These are phyloP conservation scores for Aciculoconidium aculeatum DNA, from an alignment of 805 yeast species.

Conservation along the genomic window DNA sequence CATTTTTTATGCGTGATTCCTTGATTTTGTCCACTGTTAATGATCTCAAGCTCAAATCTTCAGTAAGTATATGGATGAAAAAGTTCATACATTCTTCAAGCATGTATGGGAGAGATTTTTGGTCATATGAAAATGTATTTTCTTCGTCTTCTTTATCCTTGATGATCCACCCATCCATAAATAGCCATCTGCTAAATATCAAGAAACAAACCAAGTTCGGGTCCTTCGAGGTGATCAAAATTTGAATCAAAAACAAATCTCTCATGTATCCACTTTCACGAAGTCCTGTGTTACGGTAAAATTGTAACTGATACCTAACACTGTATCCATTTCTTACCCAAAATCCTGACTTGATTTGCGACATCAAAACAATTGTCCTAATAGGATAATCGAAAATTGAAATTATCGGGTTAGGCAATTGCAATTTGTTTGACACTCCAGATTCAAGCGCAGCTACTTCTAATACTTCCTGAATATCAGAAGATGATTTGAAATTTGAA, in stretches of 20 bases:
- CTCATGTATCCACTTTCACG: conserved; percentile 79
- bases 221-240: conserved; percentile 44
- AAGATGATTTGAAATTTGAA: conserved; percentile 22
- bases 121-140: conserved; percentile 27
- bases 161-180: conserved; percentile 35
- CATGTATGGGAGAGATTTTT: conserved; percentile 50
- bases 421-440: conserved; percentile 5
- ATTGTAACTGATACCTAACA: conserved; percentile 69
- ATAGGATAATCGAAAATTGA: conserved; percentile 66
- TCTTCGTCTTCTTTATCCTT: conserved; percentile 31
- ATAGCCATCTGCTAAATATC: conserved; percentile 64
- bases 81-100: conserved; percentile 75
- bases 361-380: conserved; percentile 65
- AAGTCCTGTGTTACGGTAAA: conserved; percentile 71
- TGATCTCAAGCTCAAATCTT: conserved; percentile 54
- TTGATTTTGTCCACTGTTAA: conserved; percentile 42
- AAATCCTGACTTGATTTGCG: conserved; percentile 82
- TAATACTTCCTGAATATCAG: conserved; percentile 17
- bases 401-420: conserved; percentile 15
- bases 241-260: conserved; percentile 71
- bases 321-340: conserved; percentile 95
- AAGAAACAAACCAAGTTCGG: conserved; percentile 55
- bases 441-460: conserved; percentile 8
- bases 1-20: conserved; percentile 51
- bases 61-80: conserved; percentile 62